Evolutionary conservation across 257 asterid species (phyloP).

Genomic region (Ocimum tenuiflorum): DNA sequence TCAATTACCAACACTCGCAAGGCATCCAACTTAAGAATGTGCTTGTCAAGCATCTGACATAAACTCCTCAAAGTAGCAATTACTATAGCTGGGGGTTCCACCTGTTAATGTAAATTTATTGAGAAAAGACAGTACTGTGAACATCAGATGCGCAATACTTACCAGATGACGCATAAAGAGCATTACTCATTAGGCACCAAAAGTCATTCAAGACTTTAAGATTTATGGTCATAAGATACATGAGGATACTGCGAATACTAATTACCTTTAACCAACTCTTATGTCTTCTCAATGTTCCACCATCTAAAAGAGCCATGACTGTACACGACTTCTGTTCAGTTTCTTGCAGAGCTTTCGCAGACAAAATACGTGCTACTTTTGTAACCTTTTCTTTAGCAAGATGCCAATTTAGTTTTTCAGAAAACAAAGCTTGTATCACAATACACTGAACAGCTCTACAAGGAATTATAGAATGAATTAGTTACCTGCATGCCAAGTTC

Average conservation of each 20-base stretch:
- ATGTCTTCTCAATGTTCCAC: constrained; percentile 83
- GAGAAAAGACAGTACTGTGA: not conserved
- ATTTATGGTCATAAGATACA: not conserved
- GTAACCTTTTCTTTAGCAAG: constrained; percentile 52
- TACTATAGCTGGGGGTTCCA: constrained; percentile 77
- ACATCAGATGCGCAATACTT: not conserved
- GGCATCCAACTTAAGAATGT: constrained; percentile 59
- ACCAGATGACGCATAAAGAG: not conserved
- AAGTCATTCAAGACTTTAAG: not conserved
- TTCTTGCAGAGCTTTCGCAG: constrained; percentile 52
- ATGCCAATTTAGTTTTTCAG: constrained; percentile 1
- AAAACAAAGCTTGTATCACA: constrained; percentile 8
- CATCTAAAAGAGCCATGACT: constrained; percentile 95
- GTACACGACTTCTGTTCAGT: constrained; percentile 49
- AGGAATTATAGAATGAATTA: constrained; percentile 12
- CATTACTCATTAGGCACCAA: not conserved
- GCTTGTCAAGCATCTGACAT: constrained; percentile 80
- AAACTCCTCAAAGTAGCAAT: constrained; percentile 87
- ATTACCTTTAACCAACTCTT: constrained; percentile 89
- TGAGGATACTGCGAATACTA: constrained; percentile 8
- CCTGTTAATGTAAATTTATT: constrained; percentile 39
- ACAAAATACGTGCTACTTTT: constrained; percentile 73
- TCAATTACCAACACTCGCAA: constrained; percentile 83
- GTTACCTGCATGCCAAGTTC: constrained; percentile 94
- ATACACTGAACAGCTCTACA: not conserved